These are phyloP conservation scores for Chytridium lagenaria DNA, from an alignment of 371 early-diverging fungal genomes.

Conservation along the genomic window DNA sequence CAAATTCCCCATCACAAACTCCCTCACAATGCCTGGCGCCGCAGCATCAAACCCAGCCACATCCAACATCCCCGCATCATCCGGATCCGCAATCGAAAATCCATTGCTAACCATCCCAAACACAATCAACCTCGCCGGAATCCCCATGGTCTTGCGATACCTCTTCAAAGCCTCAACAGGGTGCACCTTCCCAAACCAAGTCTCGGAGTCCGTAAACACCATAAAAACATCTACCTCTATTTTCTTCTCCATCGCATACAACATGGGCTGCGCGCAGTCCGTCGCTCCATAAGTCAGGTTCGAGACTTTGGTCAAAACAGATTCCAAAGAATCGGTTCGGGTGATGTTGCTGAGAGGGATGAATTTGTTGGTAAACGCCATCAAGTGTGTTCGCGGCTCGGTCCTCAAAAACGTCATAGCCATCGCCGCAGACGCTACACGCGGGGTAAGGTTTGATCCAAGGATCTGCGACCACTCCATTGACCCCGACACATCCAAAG, in stretches of 20 bases:
- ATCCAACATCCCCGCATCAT: conserved; percentile 35
- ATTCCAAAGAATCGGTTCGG: conserved; percentile 15
- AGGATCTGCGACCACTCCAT: conserved; percentile 21
- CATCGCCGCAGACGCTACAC: conserved; percentile 28
- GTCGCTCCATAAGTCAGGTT: conserved; percentile 28
- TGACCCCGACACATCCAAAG: conserved; percentile 33
- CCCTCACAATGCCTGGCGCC: too few relatives aligned
- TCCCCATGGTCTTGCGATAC: conserved; percentile 22
- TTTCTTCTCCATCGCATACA: conserved; percentile 29
- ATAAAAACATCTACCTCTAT: conserved; percentile 29
- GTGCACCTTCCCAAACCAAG: conserved; percentile 29
- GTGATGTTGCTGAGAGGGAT: conserved; percentile 7
- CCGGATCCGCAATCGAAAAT: conserved; percentile 32
- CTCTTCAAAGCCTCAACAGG: conserved; percentile 24
- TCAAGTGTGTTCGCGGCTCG: conserved; percentile 16
- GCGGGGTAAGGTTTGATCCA: conserved; percentile 6
- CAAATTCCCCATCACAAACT: too few relatives aligned
- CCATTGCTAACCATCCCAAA: conserved; percentile 25
- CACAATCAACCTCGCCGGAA: conserved; percentile 27
- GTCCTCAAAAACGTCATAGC: conserved; percentile 22
- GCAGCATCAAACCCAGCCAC: too few relatives aligned
- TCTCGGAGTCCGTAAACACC: conserved; percentile 31
- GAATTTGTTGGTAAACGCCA: conserved; percentile 21
- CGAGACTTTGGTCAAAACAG: not conserved
- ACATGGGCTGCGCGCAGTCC: conserved; percentile 33